A percentile compares a stretch with the other conserved stretches of the same genome.
Conservation (phyloP, 1,139 yeast genomes). For the Hemisphaericaspora subhashii region DNA sequence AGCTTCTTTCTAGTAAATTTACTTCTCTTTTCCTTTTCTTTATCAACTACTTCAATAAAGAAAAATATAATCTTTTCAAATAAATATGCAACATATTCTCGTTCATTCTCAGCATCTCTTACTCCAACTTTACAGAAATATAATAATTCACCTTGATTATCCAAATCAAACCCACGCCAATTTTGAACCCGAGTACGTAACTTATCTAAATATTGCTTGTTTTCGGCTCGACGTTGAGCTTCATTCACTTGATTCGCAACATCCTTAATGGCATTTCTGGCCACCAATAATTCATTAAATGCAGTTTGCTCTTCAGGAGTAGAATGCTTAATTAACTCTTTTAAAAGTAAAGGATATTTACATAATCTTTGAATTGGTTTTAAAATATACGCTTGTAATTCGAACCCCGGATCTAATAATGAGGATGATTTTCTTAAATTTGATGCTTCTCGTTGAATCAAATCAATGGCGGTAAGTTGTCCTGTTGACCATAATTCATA, state of each 20-base stretch:
- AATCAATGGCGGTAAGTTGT: conserved; percentile 82
- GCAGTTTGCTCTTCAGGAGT: conserved; percentile 44
- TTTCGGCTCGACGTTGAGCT: conserved; percentile 90
- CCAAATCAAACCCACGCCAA: conserved; percentile 91
- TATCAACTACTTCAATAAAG: conserved; percentile 50
- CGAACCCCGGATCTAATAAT: conserved; percentile 82
- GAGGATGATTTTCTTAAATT: conserved; percentile 57
- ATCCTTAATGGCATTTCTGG: conserved; percentile 60
- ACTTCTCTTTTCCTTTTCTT: conserved; percentile 20
- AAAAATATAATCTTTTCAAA: conserved; percentile 86
- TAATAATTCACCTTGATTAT: conserved; percentile 81
- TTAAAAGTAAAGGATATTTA: conserved; percentile 83
- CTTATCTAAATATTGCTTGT: conserved; percentile 67
- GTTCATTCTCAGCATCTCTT: conserved; percentile 72
- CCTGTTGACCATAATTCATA: conserved; percentile 91
- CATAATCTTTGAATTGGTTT: conserved; percentile 95
- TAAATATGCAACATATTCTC: conserved; percentile 85
- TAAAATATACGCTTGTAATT: conserved; percentile 81
- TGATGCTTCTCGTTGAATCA: conserved; percentile 64
- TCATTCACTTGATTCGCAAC: conserved; percentile 90
- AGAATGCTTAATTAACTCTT: conserved; percentile 70
- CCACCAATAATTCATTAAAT: conserved; percentile 67
- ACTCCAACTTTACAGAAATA: conserved; percentile 80
- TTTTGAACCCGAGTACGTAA: conserved; percentile 74
- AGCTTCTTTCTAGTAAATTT: conserved; percentile 41